Base-by-base conservation (phyloP, 805 yeast species). In the Lachancea mirantina region DNA sequence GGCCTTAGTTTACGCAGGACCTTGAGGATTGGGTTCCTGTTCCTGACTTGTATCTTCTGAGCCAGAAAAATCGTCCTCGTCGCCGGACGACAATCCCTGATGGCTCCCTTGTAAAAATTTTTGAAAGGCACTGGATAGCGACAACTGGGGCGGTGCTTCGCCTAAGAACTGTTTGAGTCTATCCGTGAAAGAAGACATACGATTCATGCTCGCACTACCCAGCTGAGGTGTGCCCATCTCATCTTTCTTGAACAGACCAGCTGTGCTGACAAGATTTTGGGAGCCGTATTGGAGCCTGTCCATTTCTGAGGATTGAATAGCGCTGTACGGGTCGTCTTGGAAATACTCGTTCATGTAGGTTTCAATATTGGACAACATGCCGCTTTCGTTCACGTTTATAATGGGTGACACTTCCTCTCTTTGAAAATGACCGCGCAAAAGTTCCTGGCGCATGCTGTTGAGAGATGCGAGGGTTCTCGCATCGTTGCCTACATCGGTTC, bases 341-440 rank as follows among this genome's bases (percentile, higher is more conserved):
- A 44, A 44, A 16, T 38, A 42, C 11, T 30, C 44, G 23, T 38
- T 43, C 46, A 44, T 42, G 23, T 44, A 44, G 11, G 38, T 39
- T 17, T 44, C 48, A 28, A 44, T 35, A 26, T 42, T 42, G 13
- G 46, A 40, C 23, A 44, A 19, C 41, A 42, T 40, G 9, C 43
- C 39, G 26, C 30, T 40, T 11, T 30, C 17, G 15, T 44, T 39
- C 36, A 44, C 40, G 18, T 41, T 40, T 29, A 44, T 44, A 27
- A 44, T 19, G 4, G 48, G 48, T 3, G 48, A 44, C n/a, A 44
- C 43, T n/a, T 42, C 40, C 28, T 46, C 50, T 4, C 47, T 39
- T 24, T 46, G 50, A 38, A 46, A 40, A 20, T 46, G 45, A n/a
- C 43, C 47, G 17, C 41, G 37, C 20, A 46, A 32, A 10, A 46